Percentiles rank a stretch among this genome's conserved stretches.
Conservation (phyloP, 495 filamentous ascomycete genomes). For the Articulospora tetracladia region DNA sequence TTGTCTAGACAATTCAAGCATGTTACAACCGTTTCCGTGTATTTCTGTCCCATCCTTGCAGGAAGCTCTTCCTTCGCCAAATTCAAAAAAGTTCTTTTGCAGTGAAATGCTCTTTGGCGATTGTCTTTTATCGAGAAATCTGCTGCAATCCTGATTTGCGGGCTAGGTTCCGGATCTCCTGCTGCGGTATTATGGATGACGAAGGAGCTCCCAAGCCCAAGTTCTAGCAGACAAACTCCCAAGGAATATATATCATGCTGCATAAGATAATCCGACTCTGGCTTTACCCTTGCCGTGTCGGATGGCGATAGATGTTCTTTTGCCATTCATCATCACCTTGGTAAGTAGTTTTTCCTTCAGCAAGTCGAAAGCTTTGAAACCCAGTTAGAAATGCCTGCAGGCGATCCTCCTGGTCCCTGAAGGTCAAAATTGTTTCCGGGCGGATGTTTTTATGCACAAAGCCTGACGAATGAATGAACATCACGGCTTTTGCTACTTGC, state of each 20-base stretch:
- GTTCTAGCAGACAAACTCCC: conserved; percentile 25
- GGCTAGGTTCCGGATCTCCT: background rate
- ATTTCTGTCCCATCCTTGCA: conserved; percentile 43
- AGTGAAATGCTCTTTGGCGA: conserved; percentile 1
- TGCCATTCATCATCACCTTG: conserved; percentile 6
- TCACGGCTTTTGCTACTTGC: conserved; percentile 33
- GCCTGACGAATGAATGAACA: conserved; percentile 35
- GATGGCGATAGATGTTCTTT: conserved; percentile 21
- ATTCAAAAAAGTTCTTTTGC: conserved; percentile 7
- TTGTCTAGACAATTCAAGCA: conserved; percentile 55
- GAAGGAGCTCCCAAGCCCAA: conserved; percentile 22
- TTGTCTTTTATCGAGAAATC: background rate
- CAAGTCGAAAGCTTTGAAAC: conserved; percentile 20
- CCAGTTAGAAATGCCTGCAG: conserved; percentile 20
- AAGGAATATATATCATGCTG: conserved; percentile 34
- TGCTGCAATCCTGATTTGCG: background rate
- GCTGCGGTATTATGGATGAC: conserved; percentile 4
- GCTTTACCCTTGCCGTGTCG: conserved; percentile 18
- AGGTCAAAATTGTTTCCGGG: conserved; percentile 37
- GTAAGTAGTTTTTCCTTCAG: conserved; percentile 12
- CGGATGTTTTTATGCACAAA: conserved; percentile 47
- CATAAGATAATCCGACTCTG: conserved; percentile 21
- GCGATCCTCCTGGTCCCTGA: conserved; percentile 12
- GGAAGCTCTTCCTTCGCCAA: conserved; percentile 33
- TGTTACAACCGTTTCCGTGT: conserved; percentile 41